These are phyloP conservation scores for Xylariomycetidae sp. DNA, from an alignment of 2,329 filamentous ascomycete species.

Conservation along the genomic window DNA sequence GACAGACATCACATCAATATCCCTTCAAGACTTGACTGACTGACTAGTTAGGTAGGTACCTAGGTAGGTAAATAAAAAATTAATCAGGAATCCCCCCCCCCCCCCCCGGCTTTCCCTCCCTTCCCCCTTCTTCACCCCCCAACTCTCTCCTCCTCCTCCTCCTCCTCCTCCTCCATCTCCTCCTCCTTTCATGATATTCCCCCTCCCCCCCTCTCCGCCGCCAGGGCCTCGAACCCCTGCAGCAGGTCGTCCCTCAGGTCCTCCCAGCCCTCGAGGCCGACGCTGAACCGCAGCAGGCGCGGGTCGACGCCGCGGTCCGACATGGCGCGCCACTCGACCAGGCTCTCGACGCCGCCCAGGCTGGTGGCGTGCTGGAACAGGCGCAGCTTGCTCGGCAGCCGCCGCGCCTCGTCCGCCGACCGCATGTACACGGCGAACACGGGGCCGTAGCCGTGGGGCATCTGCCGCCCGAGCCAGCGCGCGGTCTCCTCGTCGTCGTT, in stretches of 20 bases:
- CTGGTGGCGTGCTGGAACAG: conserved; percentile 95
- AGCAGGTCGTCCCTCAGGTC: conserved; percentile 75
- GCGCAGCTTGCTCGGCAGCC: conserved; percentile 70
- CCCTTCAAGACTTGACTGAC: no score
- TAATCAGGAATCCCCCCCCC: no score
- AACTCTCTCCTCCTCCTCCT: conserved; percentile 2
- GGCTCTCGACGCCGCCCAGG: conserved; percentile 85
- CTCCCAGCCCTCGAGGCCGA: conserved; percentile 83
- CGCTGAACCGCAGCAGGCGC: conserved; percentile 71
- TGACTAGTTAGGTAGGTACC: no score
- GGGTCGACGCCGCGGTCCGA: conserved; percentile 69
- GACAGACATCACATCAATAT: no score
- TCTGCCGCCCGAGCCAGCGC: conserved; percentile 75
- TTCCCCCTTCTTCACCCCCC: no score
- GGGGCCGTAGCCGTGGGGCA: conserved; percentile 86
- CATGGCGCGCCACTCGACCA: conserved; percentile 97
- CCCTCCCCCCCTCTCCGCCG: conserved; percentile 24
- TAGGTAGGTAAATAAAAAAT: no score
- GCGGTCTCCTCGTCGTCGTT: conserved; percentile 32
- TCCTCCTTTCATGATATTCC: no score
- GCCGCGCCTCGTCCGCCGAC: conserved; percentile 54
- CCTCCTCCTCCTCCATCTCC: conserved; percentile 15
- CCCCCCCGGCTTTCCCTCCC: background rate
- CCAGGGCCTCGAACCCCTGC: conserved; percentile 58
- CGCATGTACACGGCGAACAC: conserved; percentile 76